Evolutionary conservation across 352 stramenopile genomes (phyloP).

Genomic region (Pythium vanterpoolii): DNA sequence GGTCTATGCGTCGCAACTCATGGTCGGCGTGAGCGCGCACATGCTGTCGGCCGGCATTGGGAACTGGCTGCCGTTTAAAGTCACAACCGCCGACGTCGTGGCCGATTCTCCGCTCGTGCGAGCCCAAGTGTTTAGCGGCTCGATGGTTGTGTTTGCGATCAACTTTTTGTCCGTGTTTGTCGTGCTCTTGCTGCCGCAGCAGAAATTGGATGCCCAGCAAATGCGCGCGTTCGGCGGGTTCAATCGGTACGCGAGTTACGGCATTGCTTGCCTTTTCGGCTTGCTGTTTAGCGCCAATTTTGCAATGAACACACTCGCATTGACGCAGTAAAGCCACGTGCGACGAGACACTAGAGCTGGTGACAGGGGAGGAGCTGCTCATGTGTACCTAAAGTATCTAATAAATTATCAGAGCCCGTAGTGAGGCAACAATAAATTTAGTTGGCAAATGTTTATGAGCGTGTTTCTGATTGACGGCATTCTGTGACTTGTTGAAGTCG

Average conservation of each 20-base stretch:
- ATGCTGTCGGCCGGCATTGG: constrained; percentile 31
- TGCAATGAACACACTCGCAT: constrained; percentile 17
- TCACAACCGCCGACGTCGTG: constrained; percentile 4
- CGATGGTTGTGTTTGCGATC: constrained; percentile 14
- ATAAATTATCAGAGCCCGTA: no score
- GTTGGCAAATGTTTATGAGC: no score
- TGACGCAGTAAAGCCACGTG: background rate
- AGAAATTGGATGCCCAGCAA: constrained; percentile 28
- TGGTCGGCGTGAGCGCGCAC: constrained; percentile 31
- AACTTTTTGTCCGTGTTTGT: constrained; percentile 18
- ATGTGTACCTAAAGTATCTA: no score
- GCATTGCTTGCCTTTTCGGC: constrained; percentile 28
- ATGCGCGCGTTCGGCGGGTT: constrained; percentile 22
- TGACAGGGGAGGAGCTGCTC: no score
- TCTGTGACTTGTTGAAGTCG: no score
- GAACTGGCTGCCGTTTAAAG: constrained; percentile 17
- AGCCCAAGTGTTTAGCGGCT: constrained; percentile 2
- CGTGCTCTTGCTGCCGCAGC: constrained; percentile 19
- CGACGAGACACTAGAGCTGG: background rate
- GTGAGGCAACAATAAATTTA: no score
- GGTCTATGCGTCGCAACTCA: constrained; percentile 42
- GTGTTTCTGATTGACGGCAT: no score
- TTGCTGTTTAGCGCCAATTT: constrained; percentile 37
- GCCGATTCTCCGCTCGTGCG: constrained; percentile 5
- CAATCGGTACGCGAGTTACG: constrained; percentile 28